Conservation (phyloP, 495 filamentous ascomycete genomes). For the Amorphotheca resinae region DNA sequence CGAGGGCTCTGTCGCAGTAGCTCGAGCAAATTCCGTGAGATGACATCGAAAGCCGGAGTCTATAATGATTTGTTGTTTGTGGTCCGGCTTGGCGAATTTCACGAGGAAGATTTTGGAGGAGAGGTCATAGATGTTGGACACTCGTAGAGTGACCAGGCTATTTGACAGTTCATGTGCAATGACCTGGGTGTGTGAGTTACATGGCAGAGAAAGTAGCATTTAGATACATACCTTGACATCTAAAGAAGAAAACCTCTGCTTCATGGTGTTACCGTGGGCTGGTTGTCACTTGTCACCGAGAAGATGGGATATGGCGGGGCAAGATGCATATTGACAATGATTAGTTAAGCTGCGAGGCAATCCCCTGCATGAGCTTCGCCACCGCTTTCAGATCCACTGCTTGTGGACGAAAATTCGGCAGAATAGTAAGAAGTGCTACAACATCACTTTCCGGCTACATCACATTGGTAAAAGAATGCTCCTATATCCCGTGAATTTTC, state of each 20-base stretch:
- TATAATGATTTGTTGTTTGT: slow-evolving; percentile 75
- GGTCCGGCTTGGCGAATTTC: slow-evolving; percentile 77
- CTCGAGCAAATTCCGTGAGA: slow-evolving; percentile 75
- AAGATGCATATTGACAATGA: too few relatives aligned
- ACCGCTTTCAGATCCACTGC: too few relatives aligned
- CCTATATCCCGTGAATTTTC: too few relatives aligned
- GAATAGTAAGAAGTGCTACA: too few relatives aligned
- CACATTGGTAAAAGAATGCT: too few relatives aligned
- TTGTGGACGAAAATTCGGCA: too few relatives aligned
- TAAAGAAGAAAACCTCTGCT: slow-evolving; percentile 76
- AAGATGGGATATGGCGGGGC: slow-evolving; percentile 13
- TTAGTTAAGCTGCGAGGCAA: too few relatives aligned
- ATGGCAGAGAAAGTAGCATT: not conserved
- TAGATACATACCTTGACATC: slow-evolving; percentile 17
- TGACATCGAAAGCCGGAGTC: slow-evolving; percentile 96
- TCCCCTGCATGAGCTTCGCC: too few relatives aligned
- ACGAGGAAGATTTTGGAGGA: slow-evolving; percentile 78
- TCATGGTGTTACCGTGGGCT: slow-evolving; percentile 48
- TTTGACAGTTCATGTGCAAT: slow-evolving; percentile 83
- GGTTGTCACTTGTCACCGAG: not conserved
- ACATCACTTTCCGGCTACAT: too few relatives aligned
- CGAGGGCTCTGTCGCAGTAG: slow-evolving; percentile 71
- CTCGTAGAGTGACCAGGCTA: slow-evolving; percentile 60
- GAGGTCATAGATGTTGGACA: slow-evolving; percentile 91
- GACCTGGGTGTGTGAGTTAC: slow-evolving; percentile 42